phyloP scores from a whole-genome alignment of 345 rosid species.

The Moringa oleifera region DNA sequence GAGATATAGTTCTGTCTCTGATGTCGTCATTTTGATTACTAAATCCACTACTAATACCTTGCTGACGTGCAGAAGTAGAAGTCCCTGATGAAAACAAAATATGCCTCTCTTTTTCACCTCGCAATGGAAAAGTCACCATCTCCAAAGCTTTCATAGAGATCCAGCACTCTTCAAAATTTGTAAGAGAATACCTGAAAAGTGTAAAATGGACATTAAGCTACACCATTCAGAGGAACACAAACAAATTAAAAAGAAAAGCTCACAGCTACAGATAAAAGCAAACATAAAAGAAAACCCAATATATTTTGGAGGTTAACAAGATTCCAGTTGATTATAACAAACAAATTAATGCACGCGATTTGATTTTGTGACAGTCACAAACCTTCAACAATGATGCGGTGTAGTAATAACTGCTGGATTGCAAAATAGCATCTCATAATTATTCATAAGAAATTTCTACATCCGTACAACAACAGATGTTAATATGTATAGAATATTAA shows the following conservation, averaged over 20 bases:
- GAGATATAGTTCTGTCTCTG: constrained; percentile 19
- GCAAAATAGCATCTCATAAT: too few relatives aligned
- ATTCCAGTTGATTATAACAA: background rate
- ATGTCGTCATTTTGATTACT: constrained; percentile 19
- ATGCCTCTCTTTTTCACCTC: constrained; percentile 31
- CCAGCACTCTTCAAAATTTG: constrained; percentile 44
- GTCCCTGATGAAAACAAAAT: constrained; percentile 50
- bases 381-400: too few relatives aligned
- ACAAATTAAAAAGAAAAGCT: background rate
- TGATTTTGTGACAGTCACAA: too few relatives aligned
- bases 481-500: too few relatives aligned
- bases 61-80: constrained; percentile 25
- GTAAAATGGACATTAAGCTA: background rate
- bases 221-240: too few relatives aligned
- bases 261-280: background rate
- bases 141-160: constrained; percentile 43
- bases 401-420: too few relatives aligned
- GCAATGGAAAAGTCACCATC: constrained; percentile 34
- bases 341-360: too few relatives aligned
- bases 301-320: background rate
- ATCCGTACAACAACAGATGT: too few relatives aligned
- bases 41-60: constrained; percentile 21
- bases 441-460: too few relatives aligned
- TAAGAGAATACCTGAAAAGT: constrained; percentile 49
- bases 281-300: background rate